Evolutionary conservation across 768 basidiomycete genomes (phyloP), one percentile per base, ranked within the genome.

Genomic region (Sarcodon sp.): DNA sequence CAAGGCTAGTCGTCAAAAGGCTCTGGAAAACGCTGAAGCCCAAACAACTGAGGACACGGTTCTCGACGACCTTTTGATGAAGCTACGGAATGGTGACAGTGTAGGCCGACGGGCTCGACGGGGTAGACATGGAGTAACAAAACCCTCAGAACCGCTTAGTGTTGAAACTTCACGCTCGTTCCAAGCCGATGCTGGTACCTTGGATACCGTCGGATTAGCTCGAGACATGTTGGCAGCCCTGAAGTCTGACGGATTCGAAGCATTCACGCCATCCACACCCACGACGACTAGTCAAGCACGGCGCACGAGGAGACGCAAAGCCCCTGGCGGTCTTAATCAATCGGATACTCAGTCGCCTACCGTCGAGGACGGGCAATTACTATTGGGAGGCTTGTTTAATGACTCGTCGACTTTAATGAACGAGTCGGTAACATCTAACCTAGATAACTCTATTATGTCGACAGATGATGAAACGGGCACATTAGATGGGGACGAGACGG

Each of bases 211-310:
- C 4, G 73, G 79, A 50, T 66, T 76, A 44, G 88, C 88, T 4
- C 75, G 75, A 46, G 77, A 82, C 54, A 84, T 91, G 83, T 61
- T 90, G 47, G 83, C 82, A 6, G 75, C 71, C 35, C 70, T 90
- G 31, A 72, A 89, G 60, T 76, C 80, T 6, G 76, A 81, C 52
- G 86, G 82, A 0, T 86, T 86, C 60, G 66, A 54, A 21, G 55
- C 61, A 1, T 49, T 70, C 48, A 60, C 62, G 10, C 69, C 78
- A 9, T 63, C 69, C 13, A 71, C 79, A 7, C 74, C 77, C n/a
- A 68, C 71, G 13, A 56, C 65, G 33, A 41, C 6, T 4, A 15
- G 16, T 27, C 27, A 41, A 16, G 8, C 39, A 15, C 7, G 7
- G 16, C 27, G 16, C 2, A 41, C 16, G 13, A 41, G 39, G 39